Conservation (phyloP, 2,329 filamentous ascomycete species). For the Periconia digitata region DNA sequence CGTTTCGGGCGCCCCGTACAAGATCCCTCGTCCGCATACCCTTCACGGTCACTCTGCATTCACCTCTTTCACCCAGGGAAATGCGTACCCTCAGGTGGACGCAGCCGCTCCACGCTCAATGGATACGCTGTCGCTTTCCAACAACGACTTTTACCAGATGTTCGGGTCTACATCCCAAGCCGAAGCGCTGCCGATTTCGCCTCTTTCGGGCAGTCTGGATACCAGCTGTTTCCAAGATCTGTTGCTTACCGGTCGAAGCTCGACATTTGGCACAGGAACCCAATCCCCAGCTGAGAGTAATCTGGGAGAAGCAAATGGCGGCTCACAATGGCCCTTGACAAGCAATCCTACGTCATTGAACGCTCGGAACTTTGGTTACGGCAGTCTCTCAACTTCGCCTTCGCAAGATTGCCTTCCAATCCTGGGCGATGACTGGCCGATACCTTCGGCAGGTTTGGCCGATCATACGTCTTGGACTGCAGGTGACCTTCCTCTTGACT, state of each 20-base stretch:
- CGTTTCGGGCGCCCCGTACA: constrained; percentile 64
- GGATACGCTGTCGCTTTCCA: constrained; percentile 40
- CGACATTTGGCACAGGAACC: constrained; percentile 29
- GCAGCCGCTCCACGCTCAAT: constrained; percentile 29
- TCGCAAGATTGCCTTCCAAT: constrained; percentile 42
- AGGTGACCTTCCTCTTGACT: constrained; percentile 43
- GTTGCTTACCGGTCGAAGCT: constrained; percentile 28
- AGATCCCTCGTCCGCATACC: constrained; percentile 54
- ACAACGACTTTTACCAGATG: constrained; percentile 40
- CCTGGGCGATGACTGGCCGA: constrained; percentile 37
- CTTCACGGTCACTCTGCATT: constrained; percentile 37
- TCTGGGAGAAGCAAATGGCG: constrained; percentile 32
- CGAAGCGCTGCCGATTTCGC: constrained; percentile 29
- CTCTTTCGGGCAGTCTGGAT: constrained; percentile 34
- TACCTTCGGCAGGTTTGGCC: constrained; percentile 35
- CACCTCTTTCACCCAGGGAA: constrained; percentile 24
- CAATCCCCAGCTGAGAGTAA: constrained; percentile 38
- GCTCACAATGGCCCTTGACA: constrained; percentile 39
- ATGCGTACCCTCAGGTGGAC: constrained; percentile 28
- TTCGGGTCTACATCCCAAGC: constrained; percentile 36
- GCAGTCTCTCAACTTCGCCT: constrained; percentile 42
- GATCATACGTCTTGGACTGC: constrained; percentile 41
- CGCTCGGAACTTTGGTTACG: constrained; percentile 31
- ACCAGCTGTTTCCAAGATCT: constrained; percentile 22
- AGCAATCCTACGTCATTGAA: constrained; percentile 26